These are phyloP conservation scores for Pseudozyma sp. DNA, from an alignment of 1,284 basidiomycete species.

Conservation along the genomic window DNA sequence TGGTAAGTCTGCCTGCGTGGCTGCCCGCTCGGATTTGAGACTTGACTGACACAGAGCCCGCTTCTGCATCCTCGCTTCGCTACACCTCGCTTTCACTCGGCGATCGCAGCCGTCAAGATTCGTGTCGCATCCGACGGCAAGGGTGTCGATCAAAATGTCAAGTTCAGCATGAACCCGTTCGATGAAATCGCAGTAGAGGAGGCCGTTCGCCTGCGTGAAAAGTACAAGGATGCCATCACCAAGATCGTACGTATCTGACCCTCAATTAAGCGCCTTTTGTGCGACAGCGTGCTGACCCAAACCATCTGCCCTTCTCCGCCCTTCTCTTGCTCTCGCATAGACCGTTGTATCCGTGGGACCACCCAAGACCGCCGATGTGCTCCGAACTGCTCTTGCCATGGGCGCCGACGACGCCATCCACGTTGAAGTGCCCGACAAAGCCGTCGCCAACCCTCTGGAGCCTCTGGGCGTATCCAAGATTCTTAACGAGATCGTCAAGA, in stretches of 20 bases:
- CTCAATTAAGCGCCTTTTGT: neutral
- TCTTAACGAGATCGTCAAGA: constrained; percentile 81
- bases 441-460: constrained; percentile 76
- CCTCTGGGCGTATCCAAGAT: constrained; percentile 88
- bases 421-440: constrained; percentile 79
- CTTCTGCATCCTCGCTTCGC: neutral
- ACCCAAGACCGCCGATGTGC: constrained; percentile 86
- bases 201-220: constrained; percentile 90
- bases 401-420: constrained; percentile 94
- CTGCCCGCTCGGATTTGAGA: neutral
- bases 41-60: neutral
- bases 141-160: constrained; percentile 68
- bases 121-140: constrained; percentile 67
- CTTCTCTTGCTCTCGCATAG: constrained; percentile 15
- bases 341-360: constrained; percentile 91
- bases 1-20: constrained; percentile 30
- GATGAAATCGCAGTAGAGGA: constrained; percentile 85
- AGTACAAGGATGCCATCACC: constrained; percentile 73
- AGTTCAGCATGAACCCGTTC: constrained; percentile 71
- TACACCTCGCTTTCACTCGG: neutral
- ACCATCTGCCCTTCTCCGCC: neutral
- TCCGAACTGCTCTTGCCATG: constrained; percentile 97
- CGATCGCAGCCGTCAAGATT: constrained; percentile 65
- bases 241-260: constrained; percentile 59
- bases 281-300: neutral